Evolutionary conservation across 306 rosid genomes (phyloP), one percentile per base, ranked within the genome.

Genomic region (Cajanus cajan): DNA sequence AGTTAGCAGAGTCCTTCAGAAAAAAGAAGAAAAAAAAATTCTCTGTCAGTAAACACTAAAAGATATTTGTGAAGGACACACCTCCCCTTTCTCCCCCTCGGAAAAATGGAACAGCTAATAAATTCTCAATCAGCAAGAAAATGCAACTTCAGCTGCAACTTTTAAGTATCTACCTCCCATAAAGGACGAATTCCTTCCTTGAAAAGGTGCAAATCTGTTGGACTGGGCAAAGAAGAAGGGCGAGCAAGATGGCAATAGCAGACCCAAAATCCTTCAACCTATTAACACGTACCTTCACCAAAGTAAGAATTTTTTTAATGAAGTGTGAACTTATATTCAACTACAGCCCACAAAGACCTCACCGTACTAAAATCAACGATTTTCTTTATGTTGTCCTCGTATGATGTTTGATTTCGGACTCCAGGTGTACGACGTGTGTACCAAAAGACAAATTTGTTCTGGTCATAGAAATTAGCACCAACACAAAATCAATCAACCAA

Each of bases 201-300:
- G 67, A 94, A 94, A 76, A 94, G 93, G 76, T 92, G 98, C 84
- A 94, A 80, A 87, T 94, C 98, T 43, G 98, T 94, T 47, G 98
- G 98, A 88, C 90, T 86, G 33, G 98, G 98, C 87, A 94, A 82
- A 62, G 92, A 71, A 64, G 97, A 55, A 39, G 98, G 94, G 43
- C 97, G 98, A 14, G 90, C 89, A 73, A 94, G 78, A 78, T 92
- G 98, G 88, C 98, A 94, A 54, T 94, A 94, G 74, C 89, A 78
- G 63, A 92, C 87, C 98, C 98, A 94, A 80, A 94, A 92, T 36
- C 90, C 98, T 89, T 94, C 98, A 69, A 90, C 94, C 98, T 94
- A 58, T 66, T 19, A 70, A 44, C 33, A 75, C 33, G 36, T 40
- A 33, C 52, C 66, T 64, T 22, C 34, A 34, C 25, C 9, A 43